A percentile compares a stretch with the other conserved stretches of the same genome.
phyloP scores from a whole-genome alignment of 192 early-diverging fungal genomes.

The Coemansia sp. region DNA sequence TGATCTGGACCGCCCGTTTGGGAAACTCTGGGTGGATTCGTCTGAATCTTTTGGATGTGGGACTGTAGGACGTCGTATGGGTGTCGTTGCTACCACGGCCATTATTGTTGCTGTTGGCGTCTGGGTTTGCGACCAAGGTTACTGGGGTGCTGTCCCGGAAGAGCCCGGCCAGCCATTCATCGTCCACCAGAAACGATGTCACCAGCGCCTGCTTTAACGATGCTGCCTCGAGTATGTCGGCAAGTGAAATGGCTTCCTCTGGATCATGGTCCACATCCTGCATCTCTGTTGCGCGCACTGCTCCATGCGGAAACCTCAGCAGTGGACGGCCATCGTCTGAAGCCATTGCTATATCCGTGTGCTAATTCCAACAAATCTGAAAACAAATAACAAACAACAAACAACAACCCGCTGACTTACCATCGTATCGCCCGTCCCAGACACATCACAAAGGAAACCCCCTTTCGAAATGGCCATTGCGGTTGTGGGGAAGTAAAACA shows the following conservation, averaged over 20 bases:
- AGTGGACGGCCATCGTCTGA: neutral
- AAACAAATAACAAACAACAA: neutral
- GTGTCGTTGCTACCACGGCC: no score
- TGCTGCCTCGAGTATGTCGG: slow-evolving; percentile 11
- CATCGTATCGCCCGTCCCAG: no score
- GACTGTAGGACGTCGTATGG: neutral
- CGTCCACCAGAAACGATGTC: slow-evolving; percentile 19
- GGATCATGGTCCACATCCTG: neutral
- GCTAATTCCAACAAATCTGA: neutral
- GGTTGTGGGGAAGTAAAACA: no score
- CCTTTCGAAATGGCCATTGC: no score
- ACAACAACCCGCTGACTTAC: neutral
- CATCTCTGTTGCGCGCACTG: slow-evolving; percentile 19
- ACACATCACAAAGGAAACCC: no score
- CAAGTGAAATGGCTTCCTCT: slow-evolving; percentile 11
- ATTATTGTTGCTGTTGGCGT: neutral
- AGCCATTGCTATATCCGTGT: neutral
- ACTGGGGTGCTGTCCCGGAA: slow-evolving; percentile 2
- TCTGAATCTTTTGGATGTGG: neutral
- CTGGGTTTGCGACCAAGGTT: slow-evolving; percentile 11
- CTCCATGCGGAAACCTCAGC: slow-evolving; percentile 10
- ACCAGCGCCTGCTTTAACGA: slow-evolving; percentile 15
- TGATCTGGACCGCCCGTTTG: slow-evolving; percentile 18
- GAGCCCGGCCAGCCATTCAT: slow-evolving; percentile 23
- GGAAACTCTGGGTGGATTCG: slow-evolving; percentile 14